phyloP scores from a whole-genome alignment of 495 filamentous ascomycete species.

The Pyrenula aspistea region DNA sequence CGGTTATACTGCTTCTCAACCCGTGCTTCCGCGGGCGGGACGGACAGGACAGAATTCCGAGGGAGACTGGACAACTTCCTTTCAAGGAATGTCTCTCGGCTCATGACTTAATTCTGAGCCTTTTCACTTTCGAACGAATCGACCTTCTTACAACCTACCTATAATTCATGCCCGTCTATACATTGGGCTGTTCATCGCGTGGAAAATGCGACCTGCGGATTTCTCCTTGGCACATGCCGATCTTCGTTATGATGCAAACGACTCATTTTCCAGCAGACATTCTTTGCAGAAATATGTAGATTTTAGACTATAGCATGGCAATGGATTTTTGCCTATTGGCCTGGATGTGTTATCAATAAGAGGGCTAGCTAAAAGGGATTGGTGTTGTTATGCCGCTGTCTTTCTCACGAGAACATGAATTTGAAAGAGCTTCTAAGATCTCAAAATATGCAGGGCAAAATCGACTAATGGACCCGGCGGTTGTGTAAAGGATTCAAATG shows the following conservation, averaged over 20 bases:
- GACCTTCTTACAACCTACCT: no score
- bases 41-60: slow-evolving; percentile 25
- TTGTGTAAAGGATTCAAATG: no score
- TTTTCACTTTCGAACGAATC: no score
- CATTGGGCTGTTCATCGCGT: neutral
- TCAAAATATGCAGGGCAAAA: no score
- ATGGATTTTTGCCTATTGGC: neutral
- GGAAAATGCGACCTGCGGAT: no score
- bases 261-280: neutral
- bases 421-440: neutral
- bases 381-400: neutral
- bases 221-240: no score
- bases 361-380: neutral
- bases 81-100: slow-evolving; percentile 40
- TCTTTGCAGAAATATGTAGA: neutral
- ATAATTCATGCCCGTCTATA: neutral
- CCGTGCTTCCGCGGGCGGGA: slow-evolving; percentile 12
- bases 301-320: neutral
- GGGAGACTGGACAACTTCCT: slow-evolving; percentile 31
- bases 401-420: neutral
- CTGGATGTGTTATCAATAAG: neutral
- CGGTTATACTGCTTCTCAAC: slow-evolving; percentile 18
- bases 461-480: neutral
- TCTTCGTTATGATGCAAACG: neutral
- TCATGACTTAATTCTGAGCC: slow-evolving; percentile 21